A percentile compares a stretch with the other conserved stretches of the same genome.
These are phyloP conservation scores for Tagetes erecta DNA, from an alignment of 129 eudicot species.

Conservation along the genomic window DNA sequence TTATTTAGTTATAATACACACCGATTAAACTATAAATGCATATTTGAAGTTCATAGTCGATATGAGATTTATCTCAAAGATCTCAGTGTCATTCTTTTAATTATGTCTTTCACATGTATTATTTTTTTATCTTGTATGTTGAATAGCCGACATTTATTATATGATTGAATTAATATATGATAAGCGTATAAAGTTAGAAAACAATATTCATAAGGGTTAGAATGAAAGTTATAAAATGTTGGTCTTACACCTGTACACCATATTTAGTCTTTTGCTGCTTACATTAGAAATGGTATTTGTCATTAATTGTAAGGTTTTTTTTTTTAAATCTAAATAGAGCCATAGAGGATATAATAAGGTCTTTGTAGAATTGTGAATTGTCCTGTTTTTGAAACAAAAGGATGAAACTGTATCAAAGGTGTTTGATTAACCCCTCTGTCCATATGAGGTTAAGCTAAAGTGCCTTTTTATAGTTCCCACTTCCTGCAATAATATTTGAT, in stretches of 20 bases:
- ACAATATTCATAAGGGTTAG: not conserved
- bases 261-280: not conserved
- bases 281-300: not conserved
- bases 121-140: not conserved
- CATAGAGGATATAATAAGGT: not conserved
- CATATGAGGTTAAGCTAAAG: not conserved
- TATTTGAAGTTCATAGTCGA: not conserved
- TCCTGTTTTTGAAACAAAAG: not conserved
- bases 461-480: not conserved
- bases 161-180: not conserved
- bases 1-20: not conserved
- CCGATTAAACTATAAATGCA: not conserved
- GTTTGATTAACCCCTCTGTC: not conserved
- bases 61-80: not conserved
- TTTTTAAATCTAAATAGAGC: too few species aligned
- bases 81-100: not conserved
- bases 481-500: conserved; percentile 1
- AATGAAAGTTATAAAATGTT: conserved; percentile 1
- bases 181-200: not conserved
- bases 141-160: not conserved
- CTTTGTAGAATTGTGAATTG: not conserved
- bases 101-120: not conserved
- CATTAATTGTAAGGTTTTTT: not conserved
- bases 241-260: not conserved
- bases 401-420: not conserved